Evolutionary conservation across 495 filamentous ascomycete species (phyloP).

Genomic region (Mytilinidion resinicola): DNA sequence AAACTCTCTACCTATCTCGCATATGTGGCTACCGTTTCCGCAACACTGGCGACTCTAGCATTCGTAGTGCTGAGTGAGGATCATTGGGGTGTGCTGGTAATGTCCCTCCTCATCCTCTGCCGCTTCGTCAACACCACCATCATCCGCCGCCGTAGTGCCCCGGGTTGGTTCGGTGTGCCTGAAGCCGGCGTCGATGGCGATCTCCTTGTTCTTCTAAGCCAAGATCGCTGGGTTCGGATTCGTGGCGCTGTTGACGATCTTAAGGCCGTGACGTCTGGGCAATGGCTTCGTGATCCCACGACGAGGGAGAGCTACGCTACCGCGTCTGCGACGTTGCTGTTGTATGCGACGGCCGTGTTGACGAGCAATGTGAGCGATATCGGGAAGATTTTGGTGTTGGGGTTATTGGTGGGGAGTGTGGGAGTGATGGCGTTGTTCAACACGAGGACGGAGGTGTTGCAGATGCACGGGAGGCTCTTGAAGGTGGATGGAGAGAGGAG

Average conservation of each 20-base stretch:
- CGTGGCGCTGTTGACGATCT: constrained; percentile 49
- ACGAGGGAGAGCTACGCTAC: constrained; percentile 44
- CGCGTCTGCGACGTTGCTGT: constrained; percentile 46
- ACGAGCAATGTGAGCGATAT: background rate
- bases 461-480: background rate
- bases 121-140: background rate
- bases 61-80: background rate
- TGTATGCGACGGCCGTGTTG: constrained; percentile 45
- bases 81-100: background rate
- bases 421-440: background rate
- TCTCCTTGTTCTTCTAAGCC: constrained; percentile 38
- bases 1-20: background rate
- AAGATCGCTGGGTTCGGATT: constrained; percentile 45
- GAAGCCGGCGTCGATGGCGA: constrained; percentile 39
- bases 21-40: background rate
- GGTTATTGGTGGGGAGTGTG: background rate
- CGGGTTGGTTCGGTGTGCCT: constrained; percentile 35
- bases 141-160: background rate
- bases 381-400: background rate
- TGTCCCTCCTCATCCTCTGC: background rate
- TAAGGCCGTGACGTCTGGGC: constrained; percentile 50
- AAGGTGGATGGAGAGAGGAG: constrained; percentile 1
- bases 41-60: background rate
- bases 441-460: background rate
- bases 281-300: constrained; percentile 41